Conservation (phyloP, 2,329 filamentous ascomycete genomes). For the Myriosclerotinia duriaeana region DNA sequence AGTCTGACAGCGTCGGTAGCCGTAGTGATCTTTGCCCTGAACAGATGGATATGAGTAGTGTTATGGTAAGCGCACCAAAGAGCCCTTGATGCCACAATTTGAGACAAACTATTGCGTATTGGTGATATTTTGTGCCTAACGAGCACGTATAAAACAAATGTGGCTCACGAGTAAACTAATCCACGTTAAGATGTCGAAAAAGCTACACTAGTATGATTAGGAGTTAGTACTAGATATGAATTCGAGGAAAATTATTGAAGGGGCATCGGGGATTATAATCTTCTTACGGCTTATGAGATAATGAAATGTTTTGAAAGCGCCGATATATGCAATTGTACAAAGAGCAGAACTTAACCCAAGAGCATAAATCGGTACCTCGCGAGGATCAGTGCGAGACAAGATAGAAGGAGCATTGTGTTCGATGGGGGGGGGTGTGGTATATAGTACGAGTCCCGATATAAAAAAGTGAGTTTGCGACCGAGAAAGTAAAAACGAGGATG, state of each 20-base stretch:
- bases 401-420: constrained; percentile 63
- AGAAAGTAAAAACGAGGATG: constrained; percentile 65
- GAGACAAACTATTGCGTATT: too few relatives aligned
- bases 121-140: constrained; percentile 58
- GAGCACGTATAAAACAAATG: constrained; percentile 64
- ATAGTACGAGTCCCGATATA: constrained; percentile 70
- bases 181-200: constrained; percentile 39
- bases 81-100: too few relatives aligned
- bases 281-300: too few relatives aligned
- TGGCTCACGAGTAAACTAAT: constrained; percentile 63
- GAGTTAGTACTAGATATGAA: neutral
- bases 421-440: constrained; percentile 63
- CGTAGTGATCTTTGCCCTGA: constrained; percentile 55
- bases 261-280: too few relatives aligned
- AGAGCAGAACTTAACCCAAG: constrained; percentile 50
- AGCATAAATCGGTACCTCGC: constrained; percentile 51
- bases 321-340: constrained; percentile 63
- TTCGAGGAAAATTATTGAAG: too few relatives aligned
- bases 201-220: constrained; percentile 57
- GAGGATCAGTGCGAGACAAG: constrained; percentile 57
- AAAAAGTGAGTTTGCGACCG: constrained; percentile 56
- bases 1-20: too few relatives aligned
- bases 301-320: constrained; percentile 44
- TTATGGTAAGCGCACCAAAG: constrained; percentile 38
- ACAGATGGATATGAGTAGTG: constrained; percentile 64